Conservation (phyloP, 805 yeast species). For the Saturnispora silvae region DNA sequence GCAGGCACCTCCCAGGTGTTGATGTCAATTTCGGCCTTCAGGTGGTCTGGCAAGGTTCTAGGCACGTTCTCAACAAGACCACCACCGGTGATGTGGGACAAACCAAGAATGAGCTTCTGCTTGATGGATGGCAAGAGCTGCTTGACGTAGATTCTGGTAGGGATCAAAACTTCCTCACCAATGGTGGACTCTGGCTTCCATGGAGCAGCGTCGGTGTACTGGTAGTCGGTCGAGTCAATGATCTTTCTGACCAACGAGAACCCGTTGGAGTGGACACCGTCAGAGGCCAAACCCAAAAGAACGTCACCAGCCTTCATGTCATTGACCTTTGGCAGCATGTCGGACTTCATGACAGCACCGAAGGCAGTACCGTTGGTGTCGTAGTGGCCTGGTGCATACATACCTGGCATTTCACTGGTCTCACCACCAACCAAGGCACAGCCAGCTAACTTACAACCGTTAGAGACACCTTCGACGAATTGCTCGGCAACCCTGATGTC, state of each 20-base stretch:
- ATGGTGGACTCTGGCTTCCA: conserved; percentile 66
- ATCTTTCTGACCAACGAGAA: conserved; percentile 90
- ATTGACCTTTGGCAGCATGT: conserved; percentile 61
- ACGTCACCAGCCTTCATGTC: conserved; percentile 73
- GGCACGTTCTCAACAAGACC: conserved; percentile 95
- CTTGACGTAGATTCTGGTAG: conserved; percentile 91
- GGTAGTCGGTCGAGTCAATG: conserved; percentile 62
- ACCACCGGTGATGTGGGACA: conserved; percentile 98
- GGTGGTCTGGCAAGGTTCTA: conserved; percentile 73
- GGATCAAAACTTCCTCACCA: conserved; percentile 79
- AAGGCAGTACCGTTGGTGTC: conserved; percentile 98
- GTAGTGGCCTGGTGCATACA: conserved; percentile 90
- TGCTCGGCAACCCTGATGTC: conserved; percentile 76
- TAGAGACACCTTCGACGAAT: conserved; percentile 91
- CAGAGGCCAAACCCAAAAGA: conserved; percentile 76
- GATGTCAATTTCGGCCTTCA: conserved; percentile 76
- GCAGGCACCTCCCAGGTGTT: conserved; percentile 74
- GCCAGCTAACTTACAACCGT: conserved; percentile 89
- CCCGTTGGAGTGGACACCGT: conserved; percentile 95
- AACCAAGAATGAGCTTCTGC: conserved; percentile 63
- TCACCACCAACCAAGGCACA: conserved; percentile 99
- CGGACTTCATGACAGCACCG: conserved; percentile 79
- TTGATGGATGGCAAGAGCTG: conserved; percentile 69
- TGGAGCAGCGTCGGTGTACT: conserved; percentile 72
- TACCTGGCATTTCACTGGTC: conserved; percentile 99